phyloP scores from a whole-genome alignment of 148 eudicot genomes.

The Silene conica region DNA sequence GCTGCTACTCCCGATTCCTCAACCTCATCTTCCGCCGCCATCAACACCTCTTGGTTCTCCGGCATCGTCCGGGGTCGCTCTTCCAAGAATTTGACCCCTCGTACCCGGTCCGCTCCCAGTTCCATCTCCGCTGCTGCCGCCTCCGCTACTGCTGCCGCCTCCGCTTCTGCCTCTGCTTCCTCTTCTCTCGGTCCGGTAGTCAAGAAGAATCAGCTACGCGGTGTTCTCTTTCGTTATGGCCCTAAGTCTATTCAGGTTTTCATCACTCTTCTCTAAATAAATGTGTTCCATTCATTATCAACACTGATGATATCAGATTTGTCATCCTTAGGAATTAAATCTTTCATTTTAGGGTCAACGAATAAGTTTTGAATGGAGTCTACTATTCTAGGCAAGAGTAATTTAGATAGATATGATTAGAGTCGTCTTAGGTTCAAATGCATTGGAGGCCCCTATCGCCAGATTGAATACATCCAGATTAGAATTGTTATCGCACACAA shows the following conservation, averaged over 20 bases:
- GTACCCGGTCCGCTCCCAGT: constrained; percentile 25
- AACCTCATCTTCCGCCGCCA: constrained; percentile 11
- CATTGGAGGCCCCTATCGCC: too few species aligned
- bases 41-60: constrained; percentile 28
- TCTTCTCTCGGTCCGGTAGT: constrained; percentile 42
- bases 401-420: too few species aligned
- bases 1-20: constrained; percentile 6
- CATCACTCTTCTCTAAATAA: too few species aligned
- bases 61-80: constrained; percentile 37
- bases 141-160: constrained; percentile 34
- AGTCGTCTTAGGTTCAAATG: too few species aligned
- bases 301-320: too few species aligned
- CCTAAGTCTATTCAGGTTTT: constrained; percentile 78
- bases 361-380: too few species aligned
- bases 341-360: too few species aligned
- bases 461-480: too few species aligned
- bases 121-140: constrained; percentile 49
- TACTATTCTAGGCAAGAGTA: too few species aligned
- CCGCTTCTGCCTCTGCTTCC: constrained; percentile 41
- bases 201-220: constrained; percentile 69
- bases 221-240: constrained; percentile 89
- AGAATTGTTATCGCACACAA: too few species aligned
- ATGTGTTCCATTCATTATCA: too few species aligned
- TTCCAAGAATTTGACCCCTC: constrained; percentile 8
- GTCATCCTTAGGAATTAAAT: too few species aligned